A percentile compares a stretch with the other conserved stretches of the same genome.
phyloP scores from a whole-genome alignment of 2,329 filamentous ascomycete genomes.

The Thyridium curvatum region DNA sequence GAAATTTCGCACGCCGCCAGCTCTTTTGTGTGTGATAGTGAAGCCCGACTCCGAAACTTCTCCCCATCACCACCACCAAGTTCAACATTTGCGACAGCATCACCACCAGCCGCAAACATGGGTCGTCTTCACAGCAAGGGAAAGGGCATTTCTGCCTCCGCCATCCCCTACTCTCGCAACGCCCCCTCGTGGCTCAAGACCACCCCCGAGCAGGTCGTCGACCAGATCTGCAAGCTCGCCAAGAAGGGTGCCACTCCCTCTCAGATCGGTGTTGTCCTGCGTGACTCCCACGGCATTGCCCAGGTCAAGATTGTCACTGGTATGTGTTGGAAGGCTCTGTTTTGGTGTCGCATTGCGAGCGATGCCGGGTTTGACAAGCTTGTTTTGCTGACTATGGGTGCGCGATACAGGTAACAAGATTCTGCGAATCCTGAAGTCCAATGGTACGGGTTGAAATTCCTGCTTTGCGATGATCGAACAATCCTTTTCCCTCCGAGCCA shows the following conservation, averaged over 20 bases:
- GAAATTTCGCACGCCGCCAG: conserved; percentile 20
- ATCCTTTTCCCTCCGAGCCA: background rate
- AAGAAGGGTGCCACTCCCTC: conserved; percentile 98
- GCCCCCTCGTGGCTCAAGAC: conserved; percentile 96
- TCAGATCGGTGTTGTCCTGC: conserved; percentile 97
- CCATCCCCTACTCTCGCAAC: conserved; percentile 93
- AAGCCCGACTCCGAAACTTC: conserved; percentile 6
- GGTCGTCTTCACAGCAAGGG: conserved; percentile 98
- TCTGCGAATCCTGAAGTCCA: conserved; percentile 96
- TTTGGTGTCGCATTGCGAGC: no score
- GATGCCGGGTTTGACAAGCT: no score
- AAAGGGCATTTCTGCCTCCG: conserved; percentile 96
- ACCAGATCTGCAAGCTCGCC: conserved; percentile 98
- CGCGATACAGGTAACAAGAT: conserved; percentile 90
- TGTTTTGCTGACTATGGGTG: conserved; percentile 29
- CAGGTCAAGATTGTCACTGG: conserved; percentile 97
- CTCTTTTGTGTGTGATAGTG: background rate
- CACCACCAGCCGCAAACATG: conserved; percentile 57
- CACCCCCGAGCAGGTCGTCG: conserved; percentile 95
- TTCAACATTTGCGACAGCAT: conserved; percentile 22
- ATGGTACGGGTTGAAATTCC: conserved; percentile 65
- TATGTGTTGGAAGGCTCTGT: conserved; percentile 40
- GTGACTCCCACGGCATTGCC: conserved; percentile 96
- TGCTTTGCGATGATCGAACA: background rate
- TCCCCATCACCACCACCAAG: conserved; percentile 15